These are phyloP conservation scores for Sclerotinia minor DNA, from an alignment of 2,329 filamentous ascomycete genomes.

Conservation along the genomic window DNA sequence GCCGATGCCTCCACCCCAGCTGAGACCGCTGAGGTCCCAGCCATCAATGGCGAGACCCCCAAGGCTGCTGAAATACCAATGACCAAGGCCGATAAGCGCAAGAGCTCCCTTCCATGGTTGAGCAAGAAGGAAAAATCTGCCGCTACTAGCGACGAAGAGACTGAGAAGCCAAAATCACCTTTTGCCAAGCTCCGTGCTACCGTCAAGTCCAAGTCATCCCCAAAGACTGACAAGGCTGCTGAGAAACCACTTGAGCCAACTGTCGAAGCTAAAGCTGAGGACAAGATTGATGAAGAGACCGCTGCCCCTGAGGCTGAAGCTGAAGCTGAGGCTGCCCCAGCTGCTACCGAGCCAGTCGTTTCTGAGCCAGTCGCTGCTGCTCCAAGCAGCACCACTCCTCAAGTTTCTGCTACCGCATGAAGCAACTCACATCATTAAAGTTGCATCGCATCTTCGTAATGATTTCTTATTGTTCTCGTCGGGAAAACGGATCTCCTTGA, in stretches of 20 bases:
- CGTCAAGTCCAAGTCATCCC: slow-evolving; percentile 41
- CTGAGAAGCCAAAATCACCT: slow-evolving; percentile 42
- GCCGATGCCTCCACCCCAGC: slow-evolving; percentile 37
- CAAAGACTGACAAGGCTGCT: slow-evolving; percentile 51
- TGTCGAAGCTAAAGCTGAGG: slow-evolving; percentile 30
- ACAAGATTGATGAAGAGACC: slow-evolving; percentile 32
- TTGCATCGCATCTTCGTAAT: slow-evolving; percentile 21
- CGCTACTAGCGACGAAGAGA: slow-evolving; percentile 47
- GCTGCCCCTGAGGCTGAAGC: slow-evolving; percentile 40
- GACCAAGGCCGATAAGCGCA: slow-evolving; percentile 56
- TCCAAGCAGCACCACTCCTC: slow-evolving; percentile 33
- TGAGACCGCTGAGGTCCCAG: slow-evolving; percentile 39
- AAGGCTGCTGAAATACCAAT: slow-evolving; percentile 42
- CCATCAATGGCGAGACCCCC: slow-evolving; percentile 46
- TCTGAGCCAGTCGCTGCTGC: slow-evolving; percentile 33
- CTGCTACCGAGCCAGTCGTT: slow-evolving; percentile 30
- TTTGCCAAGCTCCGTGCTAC: slow-evolving; percentile 43
- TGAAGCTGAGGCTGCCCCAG: slow-evolving; percentile 36
- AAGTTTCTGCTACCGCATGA: slow-evolving; percentile 42
- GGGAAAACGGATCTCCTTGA: slow-evolving; percentile 43
- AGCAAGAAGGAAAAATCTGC: slow-evolving; percentile 60
- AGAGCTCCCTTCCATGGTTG: slow-evolving; percentile 59
- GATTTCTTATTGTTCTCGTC: slow-evolving; percentile 37
- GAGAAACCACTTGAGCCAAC: slow-evolving; percentile 41
- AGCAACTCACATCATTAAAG: slow-evolving; percentile 19